Evolutionary conservation across 768 basidiomycete genomes (phyloP).

Genomic region (Mycena chlorophos): DNA sequence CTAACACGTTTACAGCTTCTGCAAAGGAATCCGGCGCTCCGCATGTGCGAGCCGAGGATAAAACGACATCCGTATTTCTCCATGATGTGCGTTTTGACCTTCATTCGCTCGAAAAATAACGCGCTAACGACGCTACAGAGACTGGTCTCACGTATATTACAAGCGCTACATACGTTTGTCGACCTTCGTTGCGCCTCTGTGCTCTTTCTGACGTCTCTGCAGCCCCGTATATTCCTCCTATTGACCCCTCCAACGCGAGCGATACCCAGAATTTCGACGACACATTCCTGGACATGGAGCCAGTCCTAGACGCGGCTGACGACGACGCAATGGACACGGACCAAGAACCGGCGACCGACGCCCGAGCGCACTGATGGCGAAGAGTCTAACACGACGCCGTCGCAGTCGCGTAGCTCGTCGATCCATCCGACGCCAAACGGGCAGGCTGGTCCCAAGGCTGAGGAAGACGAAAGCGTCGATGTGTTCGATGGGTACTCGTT

Average conservation of each 20-base stretch:
- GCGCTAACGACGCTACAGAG: conserved; percentile 46
- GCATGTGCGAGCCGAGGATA: too few species aligned
- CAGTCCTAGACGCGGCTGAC: conserved; percentile 77
- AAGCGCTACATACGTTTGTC: conserved; percentile 95
- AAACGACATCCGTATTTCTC: too few species aligned
- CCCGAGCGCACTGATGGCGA: too few species aligned
- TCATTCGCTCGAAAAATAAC: conserved; percentile 16
- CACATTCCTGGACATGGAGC: conserved; percentile 93
- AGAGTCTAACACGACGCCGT: too few species aligned
- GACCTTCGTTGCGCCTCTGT: too few species aligned
- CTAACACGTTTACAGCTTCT: conserved; percentile 60
- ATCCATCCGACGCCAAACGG: too few species aligned
- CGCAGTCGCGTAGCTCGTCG: too few species aligned
- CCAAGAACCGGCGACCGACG: too few species aligned
- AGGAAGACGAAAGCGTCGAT: too few species aligned
- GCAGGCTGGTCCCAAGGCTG: too few species aligned
- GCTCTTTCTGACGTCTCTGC: too few species aligned
- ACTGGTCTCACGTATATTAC: conserved; percentile 92
- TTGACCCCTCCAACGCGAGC: conserved; percentile 86
- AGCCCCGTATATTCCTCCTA: conserved; percentile 92
- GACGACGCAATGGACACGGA: conserved; percentile 61
- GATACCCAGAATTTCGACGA: conserved; percentile 99
- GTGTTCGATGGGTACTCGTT: too few species aligned
- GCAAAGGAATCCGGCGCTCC: conserved; percentile 86
- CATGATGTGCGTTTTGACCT: conserved; percentile 66